Base-by-base conservation (phyloP, 2,329 filamentous ascomycete species). In the Ceratocystis cubensis region DNA sequence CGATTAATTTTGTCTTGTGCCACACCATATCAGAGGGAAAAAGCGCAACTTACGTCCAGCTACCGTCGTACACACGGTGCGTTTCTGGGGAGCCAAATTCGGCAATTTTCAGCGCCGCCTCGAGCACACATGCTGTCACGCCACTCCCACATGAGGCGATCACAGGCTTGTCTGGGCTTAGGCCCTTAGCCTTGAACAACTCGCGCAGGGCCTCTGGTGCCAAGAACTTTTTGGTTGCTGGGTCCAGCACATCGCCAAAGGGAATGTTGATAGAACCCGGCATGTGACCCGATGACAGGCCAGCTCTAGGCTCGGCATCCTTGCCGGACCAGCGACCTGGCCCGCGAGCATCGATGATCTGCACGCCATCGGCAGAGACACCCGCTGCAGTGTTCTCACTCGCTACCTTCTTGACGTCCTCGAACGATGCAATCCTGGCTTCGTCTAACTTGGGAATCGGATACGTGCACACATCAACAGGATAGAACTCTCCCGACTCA, bases 71-170 rank as follows among this genome's bases (percentile, higher is more conserved):
- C 25, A 99, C 81, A 73, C 83, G 86, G 70, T 89, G 84, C 65
- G 83, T 83, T 69, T 86, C 82, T 0, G 82, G 76, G 3, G 83
- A 79, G 1, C 88, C 89, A 73, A 85, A 92, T 1, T 86, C 87
- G 25, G 92, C 90, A 75, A 91, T 86, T 37, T 84, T 84, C 65
- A 99, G 77, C 1, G 91, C 94, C 46, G 91, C 88, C 73, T 99
- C 94, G 53, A 99, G 84, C 56, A 96, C 84, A 20, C 89, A 90
- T 6, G 94, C 94, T 10, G 92, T 97, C 64, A 99, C 93, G 44
- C 94, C 94, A 5, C 92, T 96, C 13, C 94, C 94, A 72, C 94
- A 99, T 72, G 84, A 93, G 63, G 85, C 88, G 71, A 97, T 88
- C 70, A 96, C 89, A 2, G 92, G 88, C 74, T 87, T 91, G 33